These are phyloP conservation scores for Zarea fungicola DNA, from an alignment of 2,329 filamentous ascomycete genomes.

Conservation along the genomic window DNA sequence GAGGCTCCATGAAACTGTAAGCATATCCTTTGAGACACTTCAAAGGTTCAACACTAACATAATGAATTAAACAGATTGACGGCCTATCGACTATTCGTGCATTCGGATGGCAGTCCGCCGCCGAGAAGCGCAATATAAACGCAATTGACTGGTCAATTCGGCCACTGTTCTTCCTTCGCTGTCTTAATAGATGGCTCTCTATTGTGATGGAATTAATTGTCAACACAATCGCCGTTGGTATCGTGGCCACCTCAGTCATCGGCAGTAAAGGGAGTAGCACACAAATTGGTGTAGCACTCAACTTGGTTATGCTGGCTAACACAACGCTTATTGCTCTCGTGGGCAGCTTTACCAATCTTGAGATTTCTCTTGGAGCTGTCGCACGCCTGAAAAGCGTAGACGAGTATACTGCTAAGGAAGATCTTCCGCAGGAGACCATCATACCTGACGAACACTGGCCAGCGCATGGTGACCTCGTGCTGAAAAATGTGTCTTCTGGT, in stretches of 20 bases:
- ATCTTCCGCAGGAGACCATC: slow-evolving; percentile 5
- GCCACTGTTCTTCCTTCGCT: slow-evolving; percentile 34
- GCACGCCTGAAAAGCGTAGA: slow-evolving; percentile 18
- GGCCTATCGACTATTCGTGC: slow-evolving; percentile 25
- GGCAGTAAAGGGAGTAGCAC: slow-evolving; percentile 13
- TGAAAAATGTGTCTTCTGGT: slow-evolving; percentile 15
- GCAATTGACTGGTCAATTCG: slow-evolving; percentile 31
- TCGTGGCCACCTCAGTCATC: slow-evolving; percentile 31
- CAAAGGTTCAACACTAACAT: not conserved
- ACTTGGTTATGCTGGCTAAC: slow-evolving; percentile 22
- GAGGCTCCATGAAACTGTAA: slow-evolving; percentile 34
- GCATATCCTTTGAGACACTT: not conserved
- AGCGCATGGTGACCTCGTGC: slow-evolving; percentile 13
- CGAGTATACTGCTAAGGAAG: slow-evolving; percentile 14
- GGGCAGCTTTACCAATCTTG: slow-evolving; percentile 18
- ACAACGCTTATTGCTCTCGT: slow-evolving; percentile 19
- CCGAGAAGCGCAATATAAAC: slow-evolving; percentile 36
- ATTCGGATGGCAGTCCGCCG: slow-evolving; percentile 24
- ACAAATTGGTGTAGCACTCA: slow-evolving; percentile 21
- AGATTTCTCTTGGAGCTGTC: slow-evolving; percentile 22
- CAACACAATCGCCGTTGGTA: slow-evolving; percentile 27
- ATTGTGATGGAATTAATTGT: slow-evolving; percentile 41
- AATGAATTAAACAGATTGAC: slow-evolving; percentile 13
- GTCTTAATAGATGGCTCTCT: slow-evolving; percentile 43
- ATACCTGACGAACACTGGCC: slow-evolving; percentile 18